These are phyloP conservation scores for Vitis hybrid DNA, from an alignment of 177 flowering plant genomes.

Conservation along the genomic window DNA sequence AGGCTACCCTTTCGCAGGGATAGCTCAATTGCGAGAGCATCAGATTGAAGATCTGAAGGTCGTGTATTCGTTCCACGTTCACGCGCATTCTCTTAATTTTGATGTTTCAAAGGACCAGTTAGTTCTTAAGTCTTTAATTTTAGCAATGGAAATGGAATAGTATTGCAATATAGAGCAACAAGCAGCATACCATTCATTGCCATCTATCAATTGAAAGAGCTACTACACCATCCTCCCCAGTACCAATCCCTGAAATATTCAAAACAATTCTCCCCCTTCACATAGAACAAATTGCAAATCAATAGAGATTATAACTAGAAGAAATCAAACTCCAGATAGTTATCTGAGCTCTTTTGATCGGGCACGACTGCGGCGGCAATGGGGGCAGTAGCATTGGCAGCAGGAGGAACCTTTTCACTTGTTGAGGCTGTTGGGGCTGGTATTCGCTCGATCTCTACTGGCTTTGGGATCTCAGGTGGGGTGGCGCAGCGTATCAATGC, in stretches of 20 bases:
- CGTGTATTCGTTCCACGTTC: no score
- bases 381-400: conserved; percentile 4
- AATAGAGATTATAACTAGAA: conserved; percentile 35
- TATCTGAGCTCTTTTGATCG: conserved; percentile 46
- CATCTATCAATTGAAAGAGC: conserved; percentile 12
- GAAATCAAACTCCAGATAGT: conserved; percentile 80
- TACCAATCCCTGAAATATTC: conserved; percentile 14
- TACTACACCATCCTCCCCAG: conserved; percentile 17
- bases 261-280: conserved; percentile 20
- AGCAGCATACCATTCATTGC: conserved; percentile 20
- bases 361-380: conserved; percentile 12
- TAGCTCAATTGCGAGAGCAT: no score
- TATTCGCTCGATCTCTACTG: conserved; percentile 52
- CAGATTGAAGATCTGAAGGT: no score
- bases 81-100: no score
- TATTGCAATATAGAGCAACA: conserved; percentile 12
- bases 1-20: no score
- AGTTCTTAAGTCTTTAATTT: no score
- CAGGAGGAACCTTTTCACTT: conserved; percentile 41
- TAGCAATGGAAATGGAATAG: neutral
- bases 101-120: no score
- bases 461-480: conserved; percentile 87
- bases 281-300: conserved; percentile 25
- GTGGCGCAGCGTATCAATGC: conserved; percentile 93
- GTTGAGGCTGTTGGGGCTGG: conserved; percentile 41